Evolutionary conservation across 495 filamentous ascomycete species (phyloP), one percentile per base, ranked within the genome.

Genomic region (Lasiosphaeria ovina): DNA sequence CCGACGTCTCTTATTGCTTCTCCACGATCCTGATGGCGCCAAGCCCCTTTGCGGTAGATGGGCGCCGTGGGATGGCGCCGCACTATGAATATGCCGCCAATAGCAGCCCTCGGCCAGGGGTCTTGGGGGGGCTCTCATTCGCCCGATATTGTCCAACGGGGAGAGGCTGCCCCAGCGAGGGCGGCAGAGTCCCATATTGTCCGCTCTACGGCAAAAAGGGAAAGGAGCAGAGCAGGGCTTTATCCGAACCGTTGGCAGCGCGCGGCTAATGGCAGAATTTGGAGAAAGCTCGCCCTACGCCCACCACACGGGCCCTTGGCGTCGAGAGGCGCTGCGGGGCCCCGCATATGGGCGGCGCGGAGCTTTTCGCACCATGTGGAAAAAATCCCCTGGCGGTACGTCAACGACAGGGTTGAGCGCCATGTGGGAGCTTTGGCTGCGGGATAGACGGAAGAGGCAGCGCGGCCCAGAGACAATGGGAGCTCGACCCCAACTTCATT

Each of bases 1-100:
- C 58, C 58, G 58, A 56, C 34, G 40, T 24, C 24, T 45, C 38
- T 56, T 45, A 56, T 56, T 56, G 54, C 51, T 16, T 17, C 33
- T 35, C 32, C 17, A 35, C 31, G 32, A 40, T 47, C 44, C 17
- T 33, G 35, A 45, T 44, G 12, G 36, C 35, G n/a, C 17, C 38
- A 32, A 32, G 38, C 38, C 54, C 42, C 31, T 44, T 33, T 45
- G 38, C 54, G 54, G 54, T 34, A 56, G 54, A 56, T 56, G 38
- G 42, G 34, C 33, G 33, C 42, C 38, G 38, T 56, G 45, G 54
- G 54, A 38, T 56, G 32, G 32, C 54, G 38, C 12, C 12, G 38
- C 5, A 24, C 24, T 24, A 24, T 24, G 31, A 32, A 44, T 47
- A 44, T 56, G 54, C 54, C 54, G 35, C 54, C 54, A 56, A 56